Base-by-base conservation (phyloP, 768 basidiomycete genomes). In the Phylloporus sp. region DNA sequence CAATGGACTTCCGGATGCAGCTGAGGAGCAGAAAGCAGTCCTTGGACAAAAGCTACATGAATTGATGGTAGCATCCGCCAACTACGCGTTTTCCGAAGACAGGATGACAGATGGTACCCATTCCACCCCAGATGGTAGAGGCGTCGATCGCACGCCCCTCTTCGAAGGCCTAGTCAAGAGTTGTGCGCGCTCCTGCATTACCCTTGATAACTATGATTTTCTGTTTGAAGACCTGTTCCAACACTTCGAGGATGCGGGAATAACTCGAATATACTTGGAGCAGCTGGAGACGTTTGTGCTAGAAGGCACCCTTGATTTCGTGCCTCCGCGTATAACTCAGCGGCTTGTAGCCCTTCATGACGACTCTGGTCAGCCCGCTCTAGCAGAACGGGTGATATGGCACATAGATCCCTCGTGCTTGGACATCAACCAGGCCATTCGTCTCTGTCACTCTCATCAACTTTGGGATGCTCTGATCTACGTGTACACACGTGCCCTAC, bases 401-500 rank as follows among this genome's bases (percentile, higher is more conserved):
- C 90, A 95, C 61, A 90, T 97, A 54, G 90, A 96, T 56, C 92
- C 95, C 1, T 69, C 79, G 3, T 90, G 84, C 56, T 69, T 99
- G 49, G 96, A 99, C 60, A 83, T 97, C 67, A 89, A 97, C 59
- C 95, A 97, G 68, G 86, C 86, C 5, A 86, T 97, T 54, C 75
- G 66, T 21, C 74, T 99, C 5, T 99, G 96, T 59, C 86, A 91
- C 64, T 75, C 68, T 47, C 78, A 92, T 59, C 76, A 76, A 22
- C 79, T 98, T 5, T 96, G 91, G 70, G 95, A 98, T 58, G 93
- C 95, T 1, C 77, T 98, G 48, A 85, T 95, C 47, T 94, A 96
- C 63, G 84, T 98, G 29, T 95, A 94, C 65, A 95, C 86, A 9
- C 79, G 85, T 37, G 90, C 93, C 4, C 67, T 99, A 55, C 76